Percentiles rank a stretch among this genome's conserved stretches.
Conservation (phyloP, 2,329 filamentous ascomycete species). For the Nemania sp. region DNA sequence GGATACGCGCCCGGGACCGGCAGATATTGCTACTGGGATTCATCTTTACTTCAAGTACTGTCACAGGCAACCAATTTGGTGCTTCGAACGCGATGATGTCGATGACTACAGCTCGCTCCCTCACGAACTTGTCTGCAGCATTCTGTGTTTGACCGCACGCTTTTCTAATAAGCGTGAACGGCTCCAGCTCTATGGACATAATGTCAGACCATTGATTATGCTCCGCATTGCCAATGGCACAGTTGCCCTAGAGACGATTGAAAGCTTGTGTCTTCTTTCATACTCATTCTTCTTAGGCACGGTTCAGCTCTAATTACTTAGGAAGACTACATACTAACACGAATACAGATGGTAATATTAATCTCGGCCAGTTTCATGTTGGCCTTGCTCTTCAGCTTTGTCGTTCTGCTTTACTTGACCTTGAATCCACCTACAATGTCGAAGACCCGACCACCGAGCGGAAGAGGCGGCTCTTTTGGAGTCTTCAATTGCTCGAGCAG, state of each 20-base stretch:
- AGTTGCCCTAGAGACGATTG: constrained; percentile 37
- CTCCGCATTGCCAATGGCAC: constrained; percentile 40
- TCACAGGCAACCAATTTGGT: constrained; percentile 41
- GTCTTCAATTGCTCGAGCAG: constrained; percentile 38
- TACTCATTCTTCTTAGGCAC: constrained; percentile 39
- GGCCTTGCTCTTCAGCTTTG: constrained; percentile 40
- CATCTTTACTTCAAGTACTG: constrained; percentile 40
- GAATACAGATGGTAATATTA: constrained; percentile 38
- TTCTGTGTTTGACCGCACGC: constrained; percentile 36
- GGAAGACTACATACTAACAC: constrained; percentile 16
- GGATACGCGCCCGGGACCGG: constrained; percentile 34
- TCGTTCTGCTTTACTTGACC: constrained; percentile 38
- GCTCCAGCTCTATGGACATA: constrained; percentile 38
- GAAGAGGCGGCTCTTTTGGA: constrained; percentile 39
- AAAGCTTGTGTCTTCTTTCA: constrained; percentile 39
- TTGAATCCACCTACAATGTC: constrained; percentile 35
- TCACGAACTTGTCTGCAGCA: constrained; percentile 39
- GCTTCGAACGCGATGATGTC: constrained; percentile 40
- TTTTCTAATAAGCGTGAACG: constrained; percentile 37
- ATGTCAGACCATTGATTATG: constrained; percentile 40
- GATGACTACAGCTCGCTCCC: constrained; percentile 35
- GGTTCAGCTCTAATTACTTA: not conserved
- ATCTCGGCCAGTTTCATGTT: constrained; percentile 39
- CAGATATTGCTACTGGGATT: constrained; percentile 35
- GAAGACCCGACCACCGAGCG: constrained; percentile 33